These are phyloP conservation scores for Penicillium paxilli DNA, from an alignment of 495 filamentous ascomycete species.

Conservation along the genomic window DNA sequence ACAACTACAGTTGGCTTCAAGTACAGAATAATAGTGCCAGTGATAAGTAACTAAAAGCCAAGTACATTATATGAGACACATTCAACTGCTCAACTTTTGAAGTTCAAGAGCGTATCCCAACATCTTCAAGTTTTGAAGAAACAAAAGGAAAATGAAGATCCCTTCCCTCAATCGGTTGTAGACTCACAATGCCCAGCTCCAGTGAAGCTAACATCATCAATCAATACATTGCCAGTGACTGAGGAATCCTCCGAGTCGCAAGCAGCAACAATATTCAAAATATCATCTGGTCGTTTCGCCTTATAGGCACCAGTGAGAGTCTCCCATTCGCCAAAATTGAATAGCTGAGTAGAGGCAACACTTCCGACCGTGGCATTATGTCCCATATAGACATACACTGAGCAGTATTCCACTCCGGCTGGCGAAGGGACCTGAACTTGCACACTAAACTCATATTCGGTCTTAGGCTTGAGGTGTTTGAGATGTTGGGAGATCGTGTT, in stretches of 20 bases:
- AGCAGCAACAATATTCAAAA: conserved; percentile 16
- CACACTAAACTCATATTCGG: conserved; percentile 17
- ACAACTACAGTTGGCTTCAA: no score
- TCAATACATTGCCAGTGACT: conserved; percentile 11
- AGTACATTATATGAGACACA: no score
- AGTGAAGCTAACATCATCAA: conserved; percentile 24
- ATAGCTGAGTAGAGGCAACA: conserved; percentile 12
- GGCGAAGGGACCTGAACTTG: conserved; percentile 12
- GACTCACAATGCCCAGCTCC: neutral
- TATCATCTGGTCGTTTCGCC: conserved; percentile 9
- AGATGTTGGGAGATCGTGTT: conserved; percentile 24
- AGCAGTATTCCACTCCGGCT: conserved; percentile 18
- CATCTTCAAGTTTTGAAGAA: no score
- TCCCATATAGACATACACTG: conserved; percentile 19
- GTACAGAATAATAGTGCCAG: no score
- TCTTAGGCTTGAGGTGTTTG: conserved; percentile 7
- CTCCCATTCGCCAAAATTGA: conserved; percentile 17
- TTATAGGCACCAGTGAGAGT: conserved; percentile 17
- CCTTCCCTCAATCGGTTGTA: neutral
- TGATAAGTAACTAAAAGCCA: no score
- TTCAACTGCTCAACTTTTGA: no score
- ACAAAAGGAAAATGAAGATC: neutral
- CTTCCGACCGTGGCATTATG: conserved; percentile 17
- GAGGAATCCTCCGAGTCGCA: conserved; percentile 26
- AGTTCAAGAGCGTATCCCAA: no score